Evolutionary conservation across 345 rosid genomes (phyloP).

Genomic region (Pseudoturritis turrita): DNA sequence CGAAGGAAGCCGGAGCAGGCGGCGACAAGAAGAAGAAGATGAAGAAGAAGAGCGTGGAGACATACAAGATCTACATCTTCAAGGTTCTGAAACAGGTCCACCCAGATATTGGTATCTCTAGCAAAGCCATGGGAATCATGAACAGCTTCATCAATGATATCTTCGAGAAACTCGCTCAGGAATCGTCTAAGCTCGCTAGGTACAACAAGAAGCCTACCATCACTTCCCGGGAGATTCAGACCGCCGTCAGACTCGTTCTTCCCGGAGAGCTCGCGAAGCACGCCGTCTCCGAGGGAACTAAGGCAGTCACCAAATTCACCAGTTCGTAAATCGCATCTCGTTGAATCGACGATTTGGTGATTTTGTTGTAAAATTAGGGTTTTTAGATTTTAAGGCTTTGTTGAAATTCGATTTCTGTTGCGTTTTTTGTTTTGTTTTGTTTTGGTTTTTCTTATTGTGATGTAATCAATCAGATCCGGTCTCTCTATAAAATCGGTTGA

Average conservation of each 20-base stretch:
- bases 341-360: neutral
- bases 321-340: conserved; percentile 25
- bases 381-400: neutral
- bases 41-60: conserved; percentile 45
- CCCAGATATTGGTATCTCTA: conserved; percentile 37
- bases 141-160: conserved; percentile 30
- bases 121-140: conserved; percentile 33
- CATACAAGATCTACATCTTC: conserved; percentile 55
- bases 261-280: conserved; percentile 20
- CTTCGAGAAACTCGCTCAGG: conserved; percentile 46
- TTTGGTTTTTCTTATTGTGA: neutral
- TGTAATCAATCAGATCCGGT: neutral
- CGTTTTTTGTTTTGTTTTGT: no score
- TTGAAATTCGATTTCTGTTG: neutral
- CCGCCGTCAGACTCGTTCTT: conserved; percentile 19
- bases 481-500: neutral
- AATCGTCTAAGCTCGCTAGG: conserved; percentile 39
- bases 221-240: conserved; percentile 42
- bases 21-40: conserved; percentile 50
- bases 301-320: conserved; percentile 44
- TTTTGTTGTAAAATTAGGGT: conserved; percentile 17
- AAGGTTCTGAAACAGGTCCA: conserved; percentile 55
- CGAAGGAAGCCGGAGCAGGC: conserved; percentile 35
- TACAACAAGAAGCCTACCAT: conserved; percentile 51
- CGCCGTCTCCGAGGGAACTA: conserved; percentile 18